Percentiles rank a stretch among this genome's conserved stretches.
Conservation (phyloP, 495 filamentous ascomycete species). For the Penicillium cataractarum region DNA sequence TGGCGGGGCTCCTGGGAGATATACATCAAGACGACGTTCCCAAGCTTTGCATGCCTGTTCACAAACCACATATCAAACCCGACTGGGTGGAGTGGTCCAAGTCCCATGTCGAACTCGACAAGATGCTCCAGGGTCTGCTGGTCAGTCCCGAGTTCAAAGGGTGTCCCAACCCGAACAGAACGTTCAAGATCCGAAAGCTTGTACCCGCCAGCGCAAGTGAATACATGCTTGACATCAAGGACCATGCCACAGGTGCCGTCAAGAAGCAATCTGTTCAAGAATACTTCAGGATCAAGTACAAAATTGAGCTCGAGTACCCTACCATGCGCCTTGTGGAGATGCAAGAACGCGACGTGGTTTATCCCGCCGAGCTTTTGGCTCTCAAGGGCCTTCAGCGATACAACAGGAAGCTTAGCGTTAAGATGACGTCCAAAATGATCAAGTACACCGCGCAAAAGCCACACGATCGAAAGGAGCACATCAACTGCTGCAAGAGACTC, state of each 20-base stretch:
- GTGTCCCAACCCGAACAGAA: slow-evolving; percentile 45
- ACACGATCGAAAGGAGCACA: slow-evolving; percentile 58
- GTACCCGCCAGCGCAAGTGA: slow-evolving; percentile 56
- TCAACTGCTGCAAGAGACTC: slow-evolving; percentile 64
- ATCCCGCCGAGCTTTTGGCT: slow-evolving; percentile 77
- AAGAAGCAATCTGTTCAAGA: slow-evolving; percentile 57
- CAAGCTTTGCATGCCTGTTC: background rate
- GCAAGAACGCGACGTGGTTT: slow-evolving; percentile 61
- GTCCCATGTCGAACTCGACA: slow-evolving; percentile 14
- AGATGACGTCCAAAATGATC: slow-evolving; percentile 78
- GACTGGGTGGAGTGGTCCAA: background rate
- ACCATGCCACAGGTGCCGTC: slow-evolving; percentile 47
- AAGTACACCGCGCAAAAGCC: slow-evolving; percentile 77
- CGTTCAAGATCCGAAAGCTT: slow-evolving; percentile 67
- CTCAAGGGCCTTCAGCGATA: slow-evolving; percentile 73
- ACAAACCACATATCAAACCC: background rate
- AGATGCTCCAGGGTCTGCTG: slow-evolving; percentile 62
- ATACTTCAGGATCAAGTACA: slow-evolving; percentile 74
- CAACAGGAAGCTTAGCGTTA: slow-evolving; percentile 72
- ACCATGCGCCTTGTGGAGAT: slow-evolving; percentile 74
- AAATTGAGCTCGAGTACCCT: slow-evolving; percentile 62
- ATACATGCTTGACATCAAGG: slow-evolving; percentile 59
- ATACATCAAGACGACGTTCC: slow-evolving; percentile 28
- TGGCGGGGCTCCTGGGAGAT: slow-evolving; percentile 28
- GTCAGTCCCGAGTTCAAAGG: slow-evolving; percentile 67